A percentile compares a stretch with the other conserved stretches of the same genome.
phyloP scores from a whole-genome alignment of 257 asterid species.

The Solanum bulbocastanum region DNA sequence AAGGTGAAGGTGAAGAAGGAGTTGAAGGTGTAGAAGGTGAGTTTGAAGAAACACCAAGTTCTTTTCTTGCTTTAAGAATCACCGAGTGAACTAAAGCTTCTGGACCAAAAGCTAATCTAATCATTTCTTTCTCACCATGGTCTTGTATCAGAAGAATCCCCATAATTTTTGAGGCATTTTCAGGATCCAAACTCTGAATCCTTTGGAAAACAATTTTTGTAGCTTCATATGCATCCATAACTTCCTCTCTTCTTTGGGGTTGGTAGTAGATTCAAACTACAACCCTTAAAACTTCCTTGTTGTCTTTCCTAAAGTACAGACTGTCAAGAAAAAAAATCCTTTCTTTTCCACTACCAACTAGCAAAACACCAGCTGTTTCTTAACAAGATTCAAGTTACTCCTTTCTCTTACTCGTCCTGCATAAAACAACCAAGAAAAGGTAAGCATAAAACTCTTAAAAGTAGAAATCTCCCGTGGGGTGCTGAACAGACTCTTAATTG shows the following conservation, averaged over 20 bases:
- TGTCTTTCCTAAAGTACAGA: background rate
- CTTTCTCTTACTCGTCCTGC: background rate
- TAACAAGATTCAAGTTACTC: background rate
- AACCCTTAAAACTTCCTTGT: constrained; percentile 9
- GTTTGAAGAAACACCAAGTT: constrained; percentile 26
- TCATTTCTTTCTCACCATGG: constrained; percentile 74
- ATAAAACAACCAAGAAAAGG: background rate
- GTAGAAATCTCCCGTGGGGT: background rate
- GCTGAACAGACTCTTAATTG: background rate
- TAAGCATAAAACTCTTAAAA: background rate
- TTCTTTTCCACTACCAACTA: background rate
- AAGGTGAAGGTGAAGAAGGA: constrained; percentile 22
- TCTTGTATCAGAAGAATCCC: constrained; percentile 65
- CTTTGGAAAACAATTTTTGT: constrained; percentile 63
- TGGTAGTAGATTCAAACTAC: constrained; percentile 38
- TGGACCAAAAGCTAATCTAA: constrained; percentile 63
- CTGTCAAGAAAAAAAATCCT: background rate
- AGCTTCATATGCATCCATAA: constrained; percentile 75
- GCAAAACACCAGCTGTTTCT: background rate
- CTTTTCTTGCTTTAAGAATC: constrained; percentile 41
- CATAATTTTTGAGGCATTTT: constrained; percentile 67
- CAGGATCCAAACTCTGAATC: constrained; percentile 60
- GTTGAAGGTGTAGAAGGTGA: constrained; percentile 25
- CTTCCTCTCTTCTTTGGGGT: constrained; percentile 12
- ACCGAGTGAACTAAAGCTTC: constrained; percentile 47